Base-by-base conservation (phyloP, 495 filamentous ascomycete genomes). In the Bombardia bombarda region DNA sequence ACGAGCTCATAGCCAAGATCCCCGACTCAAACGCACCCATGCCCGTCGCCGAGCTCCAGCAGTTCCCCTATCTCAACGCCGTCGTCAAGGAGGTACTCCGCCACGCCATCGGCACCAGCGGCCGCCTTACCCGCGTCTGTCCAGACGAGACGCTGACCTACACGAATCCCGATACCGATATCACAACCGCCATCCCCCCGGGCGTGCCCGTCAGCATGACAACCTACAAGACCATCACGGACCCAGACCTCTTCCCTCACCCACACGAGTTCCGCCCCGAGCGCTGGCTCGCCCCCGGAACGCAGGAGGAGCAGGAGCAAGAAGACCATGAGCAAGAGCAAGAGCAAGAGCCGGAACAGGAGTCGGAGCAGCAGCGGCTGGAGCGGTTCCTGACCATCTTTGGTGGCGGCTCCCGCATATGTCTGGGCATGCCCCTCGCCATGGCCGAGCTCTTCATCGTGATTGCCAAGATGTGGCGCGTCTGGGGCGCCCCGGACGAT, bases 251-350 rank as follows among this genome's bases (percentile, higher is more conserved):
- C 20, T 77, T 68, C 46, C 60, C 68, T 1, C 48, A 70, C 9
- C 65, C 70, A 0, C 36, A 56, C 10, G 45, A 26, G 13, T 75
- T 75, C 43, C 33, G 56, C 13, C 73, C 73, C 0, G 58, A 68
- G 22, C 63, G 73, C 24, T 77, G 72, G 71, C 51, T 69, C 40
- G 43, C 16, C 17, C 26, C 26, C 26, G n/a, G n/a, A n/a, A n/a
- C n/a, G n/a, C n/a, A n/a, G n/a, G n/a, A n/a, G n/a, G n/a, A n/a
- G n/a, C n/a, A n/a, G n/a, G n/a, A n/a, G 13, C 26, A 30, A 30
- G 35, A 23, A 3, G 35, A 38, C 21, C 16, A 13, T 30, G 26
- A 30, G 26, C 26, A 30, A 7, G n/a, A n/a, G n/a, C n/a, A n/a
- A n/a, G n/a, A n/a, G n/a, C n/a, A n/a, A n/a, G n/a, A n/a, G n/a